Conservation (phyloP, 768 basidiomycete genomes). For the Cyathus striatus region DNA sequence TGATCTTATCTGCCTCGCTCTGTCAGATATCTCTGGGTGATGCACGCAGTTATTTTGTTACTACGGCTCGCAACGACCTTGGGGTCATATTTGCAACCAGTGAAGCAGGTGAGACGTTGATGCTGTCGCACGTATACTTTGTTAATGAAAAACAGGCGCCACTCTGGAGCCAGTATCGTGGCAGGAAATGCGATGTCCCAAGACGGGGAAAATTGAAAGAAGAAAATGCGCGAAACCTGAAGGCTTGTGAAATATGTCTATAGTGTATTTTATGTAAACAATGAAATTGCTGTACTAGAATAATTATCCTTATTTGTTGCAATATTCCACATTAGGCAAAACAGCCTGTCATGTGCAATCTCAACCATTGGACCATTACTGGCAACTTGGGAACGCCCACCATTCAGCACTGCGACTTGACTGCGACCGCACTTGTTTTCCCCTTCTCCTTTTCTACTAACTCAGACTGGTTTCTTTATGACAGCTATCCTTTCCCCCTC, state of each 20-base stretch:
- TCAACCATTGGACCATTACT: too few relatives aligned
- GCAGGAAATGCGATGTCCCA: slow-evolving; percentile 88
- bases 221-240: slow-evolving; percentile 88
- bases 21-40: slow-evolving; percentile 85
- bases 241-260: slow-evolving; percentile 32
- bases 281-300: too few relatives aligned
- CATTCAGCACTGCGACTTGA: too few relatives aligned
- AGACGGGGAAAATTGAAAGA: slow-evolving; percentile 73
- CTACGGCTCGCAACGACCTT: slow-evolving; percentile 85
- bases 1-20: too few relatives aligned
- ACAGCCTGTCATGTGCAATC: background rate
- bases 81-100: slow-evolving; percentile 90
- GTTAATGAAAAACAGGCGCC: slow-evolving; percentile 40
- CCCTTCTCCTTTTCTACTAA: too few relatives aligned
- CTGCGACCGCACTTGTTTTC: too few relatives aligned
- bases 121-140: background rate
- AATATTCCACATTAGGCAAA: background rate
- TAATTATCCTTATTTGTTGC: too few relatives aligned
- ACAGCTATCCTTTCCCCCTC: slow-evolving; percentile 61
- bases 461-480: too few relatives aligned
- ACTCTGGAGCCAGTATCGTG: slow-evolving; percentile 85
- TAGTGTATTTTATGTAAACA: background rate
- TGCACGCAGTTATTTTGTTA: slow-evolving; percentile 87
- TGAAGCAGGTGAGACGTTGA: slow-evolving; percentile 59
- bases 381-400: too few relatives aligned